These are phyloP conservation scores for Clavaria fumosa DNA, from an alignment of 768 basidiomycete genomes.

Conservation along the genomic window DNA sequence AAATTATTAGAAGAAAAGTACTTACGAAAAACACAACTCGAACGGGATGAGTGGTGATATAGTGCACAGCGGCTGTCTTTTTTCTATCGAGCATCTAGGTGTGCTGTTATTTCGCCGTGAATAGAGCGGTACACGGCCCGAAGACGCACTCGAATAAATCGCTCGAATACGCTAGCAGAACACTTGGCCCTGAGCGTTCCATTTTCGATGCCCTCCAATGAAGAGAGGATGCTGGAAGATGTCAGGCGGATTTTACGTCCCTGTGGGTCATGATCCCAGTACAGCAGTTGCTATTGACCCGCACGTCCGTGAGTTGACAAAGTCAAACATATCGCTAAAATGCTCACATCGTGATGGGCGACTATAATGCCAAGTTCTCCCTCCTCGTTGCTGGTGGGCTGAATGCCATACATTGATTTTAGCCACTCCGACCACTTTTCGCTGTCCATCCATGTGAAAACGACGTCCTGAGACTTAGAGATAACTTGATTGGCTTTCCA, in stretches of 20 bases:
- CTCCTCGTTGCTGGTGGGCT: conserved; percentile 15
- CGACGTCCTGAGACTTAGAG: conserved; percentile 32
- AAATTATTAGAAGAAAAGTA: too few relatives aligned
- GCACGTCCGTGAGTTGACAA: conserved; percentile 2
- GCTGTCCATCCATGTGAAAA: conserved; percentile 85
- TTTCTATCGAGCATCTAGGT: too few relatives aligned
- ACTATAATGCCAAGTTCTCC: conserved; percentile 45
- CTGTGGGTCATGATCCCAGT: conserved; percentile 53
- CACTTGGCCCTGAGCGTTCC: conserved; percentile 37
- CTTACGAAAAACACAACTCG: too few relatives aligned
- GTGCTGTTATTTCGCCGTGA: too few relatives aligned
- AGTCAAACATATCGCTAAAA: not conserved
- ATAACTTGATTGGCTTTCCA: conserved; percentile 38
- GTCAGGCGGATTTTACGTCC: conserved; percentile 43
- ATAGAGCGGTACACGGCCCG: too few relatives aligned
- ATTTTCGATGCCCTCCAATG: conserved; percentile 49
- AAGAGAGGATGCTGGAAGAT: conserved; percentile 38
- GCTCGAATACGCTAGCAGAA: conserved; percentile 59
- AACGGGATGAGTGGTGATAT: too few relatives aligned
- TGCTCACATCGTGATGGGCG: conserved; percentile 60
- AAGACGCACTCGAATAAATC: conserved; percentile 38
- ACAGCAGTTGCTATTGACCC: conserved; percentile 42
- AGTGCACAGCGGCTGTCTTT: too few relatives aligned
- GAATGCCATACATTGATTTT: conserved; percentile 80
- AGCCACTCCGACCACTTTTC: conserved; percentile 79